A percentile compares a stretch with the other conserved stretches of the same genome.
Conservation (phyloP, 495 filamentous ascomycete species). For the Penicillium arizonense region DNA sequence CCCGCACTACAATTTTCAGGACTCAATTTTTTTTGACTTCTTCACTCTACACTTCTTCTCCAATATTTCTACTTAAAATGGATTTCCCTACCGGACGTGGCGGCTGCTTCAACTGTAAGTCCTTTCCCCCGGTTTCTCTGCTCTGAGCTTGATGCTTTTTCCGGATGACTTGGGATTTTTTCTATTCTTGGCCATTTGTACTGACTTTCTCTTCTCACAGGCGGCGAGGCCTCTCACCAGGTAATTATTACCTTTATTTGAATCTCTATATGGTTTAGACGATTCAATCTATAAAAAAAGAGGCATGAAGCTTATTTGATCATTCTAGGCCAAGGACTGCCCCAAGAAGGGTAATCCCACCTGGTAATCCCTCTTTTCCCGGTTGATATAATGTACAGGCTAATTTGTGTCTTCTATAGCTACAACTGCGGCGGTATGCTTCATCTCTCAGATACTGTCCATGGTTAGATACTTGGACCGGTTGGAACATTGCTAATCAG, state of each 20-base stretch:
- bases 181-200: slow-evolving; percentile 10
- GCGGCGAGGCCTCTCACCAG: slow-evolving; percentile 75
- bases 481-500: slow-evolving; percentile 7
- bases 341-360: slow-evolving; percentile 90
- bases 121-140: slow-evolving; percentile 7
- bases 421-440: slow-evolving; percentile 77
- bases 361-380: slow-evolving; percentile 56
- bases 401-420: slow-evolving; percentile 36
- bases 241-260: slow-evolving; percentile 33
- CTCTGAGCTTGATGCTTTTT: slow-evolving; percentile 8
- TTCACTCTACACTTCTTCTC: slow-evolving; percentile 15
- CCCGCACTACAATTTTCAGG: slow-evolving; percentile 37
- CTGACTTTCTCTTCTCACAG: slow-evolving; percentile 42
- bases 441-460: background rate
- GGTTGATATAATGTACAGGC: slow-evolving; percentile 23
- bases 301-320: slow-evolving; percentile 10
- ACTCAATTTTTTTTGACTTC: slow-evolving; percentile 21
- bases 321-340: slow-evolving; percentile 79
- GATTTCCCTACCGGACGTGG: slow-evolving; percentile 53
- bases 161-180: background rate
- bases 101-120: slow-evolving; percentile 83
- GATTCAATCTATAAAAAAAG: background rate
- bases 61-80: slow-evolving; percentile 34
- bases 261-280: background rate
- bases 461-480: slow-evolving; percentile 3